Percentiles rank a stretch among this genome's conserved stretches.
Conservation (phyloP, 1,284 basidiomycete genomes). For the Cryptococcus sp. region DNA sequence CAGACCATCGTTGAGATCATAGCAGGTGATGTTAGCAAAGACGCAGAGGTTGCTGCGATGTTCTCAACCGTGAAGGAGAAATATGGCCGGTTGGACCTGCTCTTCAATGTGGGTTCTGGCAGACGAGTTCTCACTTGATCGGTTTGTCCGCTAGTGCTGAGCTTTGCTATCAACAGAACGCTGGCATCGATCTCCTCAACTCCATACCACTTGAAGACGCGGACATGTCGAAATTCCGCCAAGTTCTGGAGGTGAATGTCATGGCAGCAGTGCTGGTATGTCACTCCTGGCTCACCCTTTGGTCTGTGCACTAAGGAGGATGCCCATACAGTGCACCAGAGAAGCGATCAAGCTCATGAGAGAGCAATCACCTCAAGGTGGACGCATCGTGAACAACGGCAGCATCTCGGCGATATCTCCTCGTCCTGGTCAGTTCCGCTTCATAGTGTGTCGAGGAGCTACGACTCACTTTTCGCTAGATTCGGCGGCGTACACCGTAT, state of each 20-base stretch:
- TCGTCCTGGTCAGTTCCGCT: slow-evolving; percentile 55
- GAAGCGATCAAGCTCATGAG: slow-evolving; percentile 74
- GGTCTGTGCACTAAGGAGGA: background rate
- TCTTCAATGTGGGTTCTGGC: slow-evolving; percentile 66
- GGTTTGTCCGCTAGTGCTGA: background rate
- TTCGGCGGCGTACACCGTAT: slow-evolving; percentile 63
- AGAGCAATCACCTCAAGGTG: slow-evolving; percentile 67
- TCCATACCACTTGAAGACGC: slow-evolving; percentile 62
- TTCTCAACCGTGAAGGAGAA: slow-evolving; percentile 61
- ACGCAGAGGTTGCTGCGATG: slow-evolving; percentile 49
- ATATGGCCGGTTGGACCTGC: slow-evolving; percentile 69
- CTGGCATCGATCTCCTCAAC: slow-evolving; percentile 60
- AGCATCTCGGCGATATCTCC: slow-evolving; percentile 73
- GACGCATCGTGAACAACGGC: slow-evolving; percentile 81
- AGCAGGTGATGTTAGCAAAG: slow-evolving; percentile 61
- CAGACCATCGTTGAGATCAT: slow-evolving; percentile 54
- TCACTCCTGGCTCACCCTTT: background rate
- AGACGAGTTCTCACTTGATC: background rate
- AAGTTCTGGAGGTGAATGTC: slow-evolving; percentile 69
- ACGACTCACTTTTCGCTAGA: background rate
- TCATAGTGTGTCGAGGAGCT: too few species aligned
- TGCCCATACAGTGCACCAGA: slow-evolving; percentile 59
- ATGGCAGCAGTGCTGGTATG: slow-evolving; percentile 63
- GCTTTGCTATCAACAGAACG: slow-evolving; percentile 40
- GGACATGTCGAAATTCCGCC: slow-evolving; percentile 62